Conservation (phyloP, 805 yeast species). For the Kuraishia piskuri region DNA sequence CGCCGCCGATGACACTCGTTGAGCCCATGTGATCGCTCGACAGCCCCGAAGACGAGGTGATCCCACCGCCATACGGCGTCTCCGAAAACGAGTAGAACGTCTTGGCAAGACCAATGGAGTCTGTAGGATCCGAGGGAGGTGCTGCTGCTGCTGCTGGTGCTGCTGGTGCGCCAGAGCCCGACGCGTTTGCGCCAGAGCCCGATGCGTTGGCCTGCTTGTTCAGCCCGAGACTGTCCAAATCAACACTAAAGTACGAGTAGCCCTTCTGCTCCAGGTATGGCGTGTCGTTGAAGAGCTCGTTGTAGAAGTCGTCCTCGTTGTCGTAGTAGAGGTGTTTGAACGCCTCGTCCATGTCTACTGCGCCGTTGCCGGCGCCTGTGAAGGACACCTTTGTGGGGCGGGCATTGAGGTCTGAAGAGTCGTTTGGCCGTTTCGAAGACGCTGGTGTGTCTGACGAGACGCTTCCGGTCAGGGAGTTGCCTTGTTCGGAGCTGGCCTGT, state of each 20-base stretch:
- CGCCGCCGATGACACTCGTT: background rate
- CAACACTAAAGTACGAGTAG: background rate
- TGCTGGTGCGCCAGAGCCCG: background rate
- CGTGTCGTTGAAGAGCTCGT: slow-evolving; percentile 1
- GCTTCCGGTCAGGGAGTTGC: no score
- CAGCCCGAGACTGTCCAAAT: background rate
- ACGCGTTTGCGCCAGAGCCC: background rate
- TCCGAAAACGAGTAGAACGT: background rate
- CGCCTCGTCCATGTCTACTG: background rate
- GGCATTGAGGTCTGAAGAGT: background rate
- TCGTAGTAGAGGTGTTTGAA: background rate
- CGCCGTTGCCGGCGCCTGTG: background rate
- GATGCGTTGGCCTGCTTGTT: background rate
- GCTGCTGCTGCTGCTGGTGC: background rate
- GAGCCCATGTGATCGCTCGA: no score
- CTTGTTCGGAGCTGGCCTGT: no score
- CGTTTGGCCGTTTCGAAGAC: background rate
- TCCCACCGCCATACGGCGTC: background rate
- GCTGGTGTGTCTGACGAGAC: background rate
- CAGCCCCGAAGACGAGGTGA: no score
- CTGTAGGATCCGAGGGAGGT: background rate
- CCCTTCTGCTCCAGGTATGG: slow-evolving; percentile 3
- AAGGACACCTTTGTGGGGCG: background rate
- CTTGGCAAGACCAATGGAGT: background rate
- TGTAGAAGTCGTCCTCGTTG: slow-evolving; percentile 1